Conservation (phyloP, 371 early-diverging fungal genomes). For the Basidiobolus meristosporus region DNA sequence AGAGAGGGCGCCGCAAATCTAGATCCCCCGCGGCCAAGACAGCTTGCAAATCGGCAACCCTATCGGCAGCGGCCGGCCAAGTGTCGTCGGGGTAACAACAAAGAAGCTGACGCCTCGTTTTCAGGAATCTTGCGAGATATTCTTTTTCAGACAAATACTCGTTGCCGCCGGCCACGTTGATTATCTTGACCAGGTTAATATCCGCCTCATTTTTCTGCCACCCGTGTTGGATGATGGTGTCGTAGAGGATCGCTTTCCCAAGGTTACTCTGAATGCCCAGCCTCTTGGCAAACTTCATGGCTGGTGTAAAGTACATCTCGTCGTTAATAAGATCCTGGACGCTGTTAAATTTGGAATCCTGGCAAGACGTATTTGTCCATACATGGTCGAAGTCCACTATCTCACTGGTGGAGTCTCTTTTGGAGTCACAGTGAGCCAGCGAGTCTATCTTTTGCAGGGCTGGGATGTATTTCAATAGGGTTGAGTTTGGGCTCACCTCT, state of each 20-base stretch:
- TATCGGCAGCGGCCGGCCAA: neutral
- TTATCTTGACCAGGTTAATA: neutral
- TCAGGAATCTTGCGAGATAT: neutral
- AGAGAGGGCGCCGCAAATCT: too few species aligned
- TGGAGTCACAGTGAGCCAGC: neutral
- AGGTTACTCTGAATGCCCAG: neutral
- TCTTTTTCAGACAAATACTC: neutral
- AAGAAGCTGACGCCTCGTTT: neutral
- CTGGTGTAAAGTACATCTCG: neutral
- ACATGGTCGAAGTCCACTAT: neutral
- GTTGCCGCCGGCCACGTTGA: neutral
- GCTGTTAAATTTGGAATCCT: neutral
- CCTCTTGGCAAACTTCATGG: neutral
- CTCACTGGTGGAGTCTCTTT: neutral
- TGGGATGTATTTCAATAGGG: neutral
- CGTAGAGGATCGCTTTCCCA: neutral
- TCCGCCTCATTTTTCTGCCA: neutral
- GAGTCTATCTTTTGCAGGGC: neutral
- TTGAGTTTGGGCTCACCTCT: neutral
- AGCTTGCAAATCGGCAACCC: neutral
- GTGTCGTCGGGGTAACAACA: neutral
- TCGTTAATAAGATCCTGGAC: neutral
- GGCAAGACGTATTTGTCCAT: neutral
- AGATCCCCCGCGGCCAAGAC: too few species aligned
- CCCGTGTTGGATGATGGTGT: neutral